Percentiles rank a stretch among this genome's conserved stretches.
Evolutionary conservation across 495 filamentous ascomycete genomes (phyloP).

Genomic region (Geoglossum glabrum): DNA sequence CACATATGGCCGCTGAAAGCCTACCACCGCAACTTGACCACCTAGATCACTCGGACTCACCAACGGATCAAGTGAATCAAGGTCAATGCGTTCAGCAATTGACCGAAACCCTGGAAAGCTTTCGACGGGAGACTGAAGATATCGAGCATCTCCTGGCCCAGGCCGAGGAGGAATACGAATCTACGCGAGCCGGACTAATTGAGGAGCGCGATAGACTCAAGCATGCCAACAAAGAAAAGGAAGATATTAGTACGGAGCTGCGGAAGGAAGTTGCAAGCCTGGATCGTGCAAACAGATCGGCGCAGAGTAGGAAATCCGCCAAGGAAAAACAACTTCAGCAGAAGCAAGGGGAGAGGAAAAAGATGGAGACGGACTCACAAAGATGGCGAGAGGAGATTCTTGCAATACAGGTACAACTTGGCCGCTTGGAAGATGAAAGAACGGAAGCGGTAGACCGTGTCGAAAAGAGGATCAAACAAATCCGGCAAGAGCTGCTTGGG

Average conservation of each 20-base stretch:
- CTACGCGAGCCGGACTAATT: slow-evolving; percentile 14
- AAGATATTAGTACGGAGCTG: slow-evolving; percentile 62
- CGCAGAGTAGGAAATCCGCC: slow-evolving; percentile 56
- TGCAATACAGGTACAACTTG: slow-evolving; percentile 27
- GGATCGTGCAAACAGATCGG: slow-evolving; percentile 65
- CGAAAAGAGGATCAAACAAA: slow-evolving; percentile 25
- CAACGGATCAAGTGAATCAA: slow-evolving; percentile 10
- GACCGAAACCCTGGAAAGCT: slow-evolving; percentile 47
- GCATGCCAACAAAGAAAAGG: slow-evolving; percentile 60
- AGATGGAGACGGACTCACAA: slow-evolving; percentile 36
- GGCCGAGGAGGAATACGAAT: slow-evolving; percentile 39
- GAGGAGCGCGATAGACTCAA: slow-evolving; percentile 51
- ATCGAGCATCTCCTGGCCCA: slow-evolving; percentile 30
- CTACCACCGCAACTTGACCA: background rate
- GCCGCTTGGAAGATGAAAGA: slow-evolving; percentile 28
- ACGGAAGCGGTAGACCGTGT: slow-evolving; percentile 23
- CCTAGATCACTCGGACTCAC: slow-evolving; percentile 21
- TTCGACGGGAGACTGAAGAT: slow-evolving; percentile 50
- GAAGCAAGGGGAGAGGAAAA: slow-evolving; percentile 40
- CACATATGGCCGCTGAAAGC: background rate
- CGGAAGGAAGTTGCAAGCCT: slow-evolving; percentile 61
- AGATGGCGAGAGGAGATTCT: slow-evolving; percentile 35
- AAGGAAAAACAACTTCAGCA: slow-evolving; percentile 49
- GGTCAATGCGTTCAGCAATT: slow-evolving; percentile 31
- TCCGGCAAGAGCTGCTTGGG: slow-evolving; percentile 30